phyloP scores from a whole-genome alignment of 2,329 filamentous ascomycete genomes.

The Trichoderma sp. region DNA sequence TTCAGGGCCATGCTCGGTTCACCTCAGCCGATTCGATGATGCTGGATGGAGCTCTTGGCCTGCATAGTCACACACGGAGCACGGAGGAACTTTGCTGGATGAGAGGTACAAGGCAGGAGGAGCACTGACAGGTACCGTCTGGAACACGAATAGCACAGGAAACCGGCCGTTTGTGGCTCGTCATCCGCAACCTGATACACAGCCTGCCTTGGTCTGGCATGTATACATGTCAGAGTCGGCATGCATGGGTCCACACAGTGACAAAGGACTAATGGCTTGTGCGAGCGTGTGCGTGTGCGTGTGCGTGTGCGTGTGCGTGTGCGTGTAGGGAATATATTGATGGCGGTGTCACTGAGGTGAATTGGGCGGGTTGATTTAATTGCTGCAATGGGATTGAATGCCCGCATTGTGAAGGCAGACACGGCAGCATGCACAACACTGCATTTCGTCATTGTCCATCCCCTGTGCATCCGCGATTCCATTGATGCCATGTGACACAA shows the following conservation, averaged over 20 bases:
- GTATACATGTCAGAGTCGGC: not conserved
- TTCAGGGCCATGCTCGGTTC: not conserved
- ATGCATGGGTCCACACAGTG: slow-evolving; percentile 2
- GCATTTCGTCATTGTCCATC: not conserved
- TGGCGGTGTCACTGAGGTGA: not conserved
- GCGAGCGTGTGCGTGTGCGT: not conserved
- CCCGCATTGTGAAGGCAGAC: not conserved
- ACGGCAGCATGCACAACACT: not conserved
- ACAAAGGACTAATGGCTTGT: not conserved
- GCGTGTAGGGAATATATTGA: not conserved
- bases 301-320: too few relatives aligned
- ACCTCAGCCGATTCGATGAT: too few relatives aligned
- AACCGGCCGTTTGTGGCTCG: not conserved
- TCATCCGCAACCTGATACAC: not conserved
- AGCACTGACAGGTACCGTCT: not conserved
- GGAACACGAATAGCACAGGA: not conserved
- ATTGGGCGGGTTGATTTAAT: not conserved
- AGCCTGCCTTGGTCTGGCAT: not conserved
- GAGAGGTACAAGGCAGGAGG: not conserved
- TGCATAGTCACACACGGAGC: not conserved
- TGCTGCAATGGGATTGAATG: not conserved
- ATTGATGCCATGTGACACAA: not conserved
- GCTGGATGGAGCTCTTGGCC: not conserved
- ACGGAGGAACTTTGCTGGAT: not conserved
- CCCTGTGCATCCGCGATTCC: not conserved